phyloP scores from a whole-genome alignment of 345 rosid species.

The Corchorus olitorius region DNA sequence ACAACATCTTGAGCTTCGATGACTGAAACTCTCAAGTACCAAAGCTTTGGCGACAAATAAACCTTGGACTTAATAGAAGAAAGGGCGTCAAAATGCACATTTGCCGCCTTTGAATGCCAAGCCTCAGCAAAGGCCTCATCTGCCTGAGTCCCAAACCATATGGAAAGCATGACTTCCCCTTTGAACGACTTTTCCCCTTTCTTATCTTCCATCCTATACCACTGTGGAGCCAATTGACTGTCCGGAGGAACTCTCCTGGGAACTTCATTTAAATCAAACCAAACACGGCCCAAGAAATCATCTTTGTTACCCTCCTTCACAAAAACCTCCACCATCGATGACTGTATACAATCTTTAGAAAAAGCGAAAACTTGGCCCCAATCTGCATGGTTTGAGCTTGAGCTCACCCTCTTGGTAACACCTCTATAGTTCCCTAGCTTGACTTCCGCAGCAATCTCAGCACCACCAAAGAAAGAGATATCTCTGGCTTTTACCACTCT shows the following conservation, averaged over 20 bases:
- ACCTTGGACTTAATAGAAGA: slow-evolving; percentile 66
- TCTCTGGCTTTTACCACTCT: slow-evolving; percentile 59
- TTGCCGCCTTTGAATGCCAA: slow-evolving; percentile 77
- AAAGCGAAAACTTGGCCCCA: slow-evolving; percentile 83
- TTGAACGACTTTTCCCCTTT: slow-evolving; percentile 47
- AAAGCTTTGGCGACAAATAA: slow-evolving; percentile 71
- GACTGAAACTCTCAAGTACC: slow-evolving; percentile 66
- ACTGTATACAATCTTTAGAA: slow-evolving; percentile 75
- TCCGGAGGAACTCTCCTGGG: slow-evolving; percentile 75
- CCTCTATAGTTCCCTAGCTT: slow-evolving; percentile 73
- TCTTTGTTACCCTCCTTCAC: slow-evolving; percentile 59
- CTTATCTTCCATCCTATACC: slow-evolving; percentile 66
- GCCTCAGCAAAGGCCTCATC: slow-evolving; percentile 76
- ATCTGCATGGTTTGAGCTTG: slow-evolving; percentile 38
- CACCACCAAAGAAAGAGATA: slow-evolving; percentile 38
- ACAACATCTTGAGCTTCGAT: slow-evolving; percentile 73
- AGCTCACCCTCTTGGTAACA: slow-evolving; percentile 50
- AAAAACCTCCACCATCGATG: slow-evolving; percentile 66
- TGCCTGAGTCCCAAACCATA: slow-evolving; percentile 87
- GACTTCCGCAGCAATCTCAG: slow-evolving; percentile 61
- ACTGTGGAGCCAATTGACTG: slow-evolving; percentile 74
- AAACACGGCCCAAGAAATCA: slow-evolving; percentile 63
- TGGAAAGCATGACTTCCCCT: slow-evolving; percentile 64
- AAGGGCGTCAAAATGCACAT: slow-evolving; percentile 62
- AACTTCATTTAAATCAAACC: slow-evolving; percentile 67